Conservation (phyloP, 768 basidiomycete genomes). For the Ephemerocybe angulata region DNA sequence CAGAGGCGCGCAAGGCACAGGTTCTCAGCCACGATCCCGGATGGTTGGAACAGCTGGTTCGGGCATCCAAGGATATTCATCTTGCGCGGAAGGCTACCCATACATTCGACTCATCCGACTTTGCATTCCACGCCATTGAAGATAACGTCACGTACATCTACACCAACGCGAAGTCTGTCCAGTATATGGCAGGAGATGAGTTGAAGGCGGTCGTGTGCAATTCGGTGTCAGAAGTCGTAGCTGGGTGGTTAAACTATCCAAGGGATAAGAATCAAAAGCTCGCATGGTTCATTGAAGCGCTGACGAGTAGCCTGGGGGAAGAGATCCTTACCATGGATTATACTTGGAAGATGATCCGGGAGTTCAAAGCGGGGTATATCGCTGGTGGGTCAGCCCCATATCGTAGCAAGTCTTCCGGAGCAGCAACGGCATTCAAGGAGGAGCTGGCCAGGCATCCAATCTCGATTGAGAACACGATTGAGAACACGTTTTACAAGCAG, state of each 20-base stretch:
- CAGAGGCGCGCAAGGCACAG: too few relatives aligned
- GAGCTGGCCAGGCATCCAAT: not conserved
- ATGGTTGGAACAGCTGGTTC: not conserved
- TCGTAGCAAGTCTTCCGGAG: not conserved
- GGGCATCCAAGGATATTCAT: not conserved
- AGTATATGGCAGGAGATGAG: not conserved
- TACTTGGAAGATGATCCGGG: not conserved
- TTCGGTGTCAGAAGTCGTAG: not conserved
- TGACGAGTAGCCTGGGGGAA: not conserved
- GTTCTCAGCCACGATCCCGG: too few relatives aligned
- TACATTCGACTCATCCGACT: not conserved
- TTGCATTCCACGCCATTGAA: not conserved
- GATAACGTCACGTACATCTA: not conserved
- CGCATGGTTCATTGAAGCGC: not conserved
- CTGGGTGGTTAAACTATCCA: not conserved
- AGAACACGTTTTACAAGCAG: not conserved
- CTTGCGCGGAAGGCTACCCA: not conserved
- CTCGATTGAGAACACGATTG: not conserved
- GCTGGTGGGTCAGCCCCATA: not conserved
- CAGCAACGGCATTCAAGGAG: not conserved
- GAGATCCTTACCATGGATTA: not conserved
- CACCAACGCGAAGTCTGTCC: not conserved
- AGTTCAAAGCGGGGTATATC: not conserved
- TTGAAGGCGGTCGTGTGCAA: not conserved
- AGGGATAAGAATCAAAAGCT: not conserved